Conservation (phyloP, 2,329 filamentous ascomycete genomes). For the Akanthomyces muscarius region DNA sequence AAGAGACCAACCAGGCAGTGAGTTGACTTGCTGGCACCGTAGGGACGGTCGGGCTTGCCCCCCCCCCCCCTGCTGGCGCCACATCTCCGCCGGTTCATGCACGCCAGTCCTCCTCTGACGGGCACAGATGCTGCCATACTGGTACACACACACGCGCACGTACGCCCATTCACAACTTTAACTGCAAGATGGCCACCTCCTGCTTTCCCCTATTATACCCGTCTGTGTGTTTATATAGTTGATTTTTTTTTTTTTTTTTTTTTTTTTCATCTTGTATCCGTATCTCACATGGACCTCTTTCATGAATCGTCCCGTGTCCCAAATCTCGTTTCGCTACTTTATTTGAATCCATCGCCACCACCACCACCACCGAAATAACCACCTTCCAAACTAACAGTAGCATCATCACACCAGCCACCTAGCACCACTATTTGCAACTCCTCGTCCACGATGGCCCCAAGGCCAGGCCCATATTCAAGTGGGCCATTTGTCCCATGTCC, state of each 20-base stretch:
- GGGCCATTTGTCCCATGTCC: background rate
- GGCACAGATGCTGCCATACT: background rate
- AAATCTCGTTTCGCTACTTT: background rate
- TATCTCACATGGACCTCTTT: too few relatives aligned
- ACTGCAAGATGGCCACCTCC: background rate
- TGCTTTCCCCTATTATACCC: background rate
- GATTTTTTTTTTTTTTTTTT: background rate
- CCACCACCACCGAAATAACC: too few relatives aligned
- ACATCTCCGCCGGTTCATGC: conserved; percentile 12
- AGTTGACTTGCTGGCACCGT: too few relatives aligned
- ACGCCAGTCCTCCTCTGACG: background rate
- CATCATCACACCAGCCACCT: background rate
- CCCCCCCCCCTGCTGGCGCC: background rate
- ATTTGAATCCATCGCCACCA: background rate
- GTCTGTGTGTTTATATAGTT: conserved; percentile 1
- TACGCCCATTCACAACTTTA: background rate
- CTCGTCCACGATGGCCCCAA: too few relatives aligned
- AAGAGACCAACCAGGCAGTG: too few relatives aligned
- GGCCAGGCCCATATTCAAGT: too few relatives aligned
- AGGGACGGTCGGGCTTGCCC: background rate
- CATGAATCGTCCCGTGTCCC: too few relatives aligned
- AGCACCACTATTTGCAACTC: background rate
- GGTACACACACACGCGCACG: too few relatives aligned
- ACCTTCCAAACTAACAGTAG: background rate
- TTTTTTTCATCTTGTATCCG: background rate